A percentile compares a stretch with the other conserved stretches of the same genome.
Conservation (phyloP, 441 rosid genomes). For the Syzygium syzygioides region DNA sequence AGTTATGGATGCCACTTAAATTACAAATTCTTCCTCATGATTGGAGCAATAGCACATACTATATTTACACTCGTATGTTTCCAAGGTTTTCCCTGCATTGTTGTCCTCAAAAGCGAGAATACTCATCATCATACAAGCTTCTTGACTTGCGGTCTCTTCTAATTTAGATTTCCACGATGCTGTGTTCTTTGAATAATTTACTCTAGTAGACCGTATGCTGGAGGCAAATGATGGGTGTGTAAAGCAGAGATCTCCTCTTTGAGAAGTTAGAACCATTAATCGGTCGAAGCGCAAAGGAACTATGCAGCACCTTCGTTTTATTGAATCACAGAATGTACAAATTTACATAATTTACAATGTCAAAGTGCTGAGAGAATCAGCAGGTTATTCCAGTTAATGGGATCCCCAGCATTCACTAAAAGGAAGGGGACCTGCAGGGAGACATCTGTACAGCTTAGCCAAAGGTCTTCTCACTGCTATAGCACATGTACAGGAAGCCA, state of each 20-base stretch:
- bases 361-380: neutral
- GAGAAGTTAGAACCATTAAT: neutral
- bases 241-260: neutral
- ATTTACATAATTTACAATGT: neutral
- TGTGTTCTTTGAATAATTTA: neutral
- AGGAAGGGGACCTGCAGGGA: neutral
- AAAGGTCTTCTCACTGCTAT: slow-evolving; percentile 18
- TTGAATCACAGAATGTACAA: neutral
- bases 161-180: neutral
- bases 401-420: neutral
- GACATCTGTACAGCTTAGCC: neutral
- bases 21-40: neutral
- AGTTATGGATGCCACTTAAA: neutral
- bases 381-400: neutral
- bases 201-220: neutral
- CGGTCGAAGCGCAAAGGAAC: neutral
- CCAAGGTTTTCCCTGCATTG: neutral
- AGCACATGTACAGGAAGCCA: slow-evolving; percentile 22
- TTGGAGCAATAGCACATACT: neutral
- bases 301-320: neutral
- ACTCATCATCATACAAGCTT: neutral
- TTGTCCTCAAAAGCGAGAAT: neutral
- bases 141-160: neutral
- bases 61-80: neutral
- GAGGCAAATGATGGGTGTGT: neutral